Evolutionary conservation across 169 alveolate species (phyloP).

Genomic region (Pseudocohnilembus persalinus): DNA sequence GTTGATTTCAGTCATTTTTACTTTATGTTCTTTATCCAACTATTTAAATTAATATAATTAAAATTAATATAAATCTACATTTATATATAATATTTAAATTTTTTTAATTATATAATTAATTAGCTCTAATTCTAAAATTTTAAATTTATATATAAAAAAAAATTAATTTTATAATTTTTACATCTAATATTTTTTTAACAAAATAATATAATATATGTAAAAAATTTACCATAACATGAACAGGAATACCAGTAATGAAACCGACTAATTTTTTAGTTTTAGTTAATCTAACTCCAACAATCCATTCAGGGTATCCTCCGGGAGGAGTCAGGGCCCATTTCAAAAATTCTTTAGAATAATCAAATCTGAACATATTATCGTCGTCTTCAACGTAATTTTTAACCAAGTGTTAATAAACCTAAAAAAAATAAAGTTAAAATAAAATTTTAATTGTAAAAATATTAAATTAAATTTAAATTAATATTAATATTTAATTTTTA

Average conservation of each 20-base stretch:
- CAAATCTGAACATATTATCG: slow-evolving; percentile 96
- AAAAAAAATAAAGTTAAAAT: slow-evolving; percentile 13
- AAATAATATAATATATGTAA: slow-evolving; percentile 67
- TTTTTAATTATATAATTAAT: no score
- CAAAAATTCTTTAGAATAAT: slow-evolving; percentile 94
- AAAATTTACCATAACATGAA: slow-evolving; percentile 31
- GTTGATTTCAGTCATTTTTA: slow-evolving; percentile 95
- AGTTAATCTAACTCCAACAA: slow-evolving; percentile 89
- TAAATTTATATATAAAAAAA: no score
- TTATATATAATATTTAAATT: no score
- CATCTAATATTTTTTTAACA: no score
- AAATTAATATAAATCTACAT: background rate
- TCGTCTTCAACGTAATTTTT: slow-evolving; percentile 98
- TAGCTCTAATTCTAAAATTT: no score
- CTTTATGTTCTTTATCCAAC: slow-evolving; percentile 32
- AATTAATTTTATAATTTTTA: no score
- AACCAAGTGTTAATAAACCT: slow-evolving; percentile 88
- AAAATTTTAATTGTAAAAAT: background rate
- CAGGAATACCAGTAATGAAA: slow-evolving; percentile 96
- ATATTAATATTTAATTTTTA: background rate
- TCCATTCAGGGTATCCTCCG: slow-evolving; percentile 89
- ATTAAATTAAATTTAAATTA: background rate
- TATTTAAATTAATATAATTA: background rate
- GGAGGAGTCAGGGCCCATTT: slow-evolving; percentile 96
- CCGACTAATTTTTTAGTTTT: slow-evolving; percentile 88